Percentiles rank a stretch among this genome's conserved stretches.
Conservation (phyloP, 2,329 filamentous ascomycete genomes). For the Fusarium sp. region DNA sequence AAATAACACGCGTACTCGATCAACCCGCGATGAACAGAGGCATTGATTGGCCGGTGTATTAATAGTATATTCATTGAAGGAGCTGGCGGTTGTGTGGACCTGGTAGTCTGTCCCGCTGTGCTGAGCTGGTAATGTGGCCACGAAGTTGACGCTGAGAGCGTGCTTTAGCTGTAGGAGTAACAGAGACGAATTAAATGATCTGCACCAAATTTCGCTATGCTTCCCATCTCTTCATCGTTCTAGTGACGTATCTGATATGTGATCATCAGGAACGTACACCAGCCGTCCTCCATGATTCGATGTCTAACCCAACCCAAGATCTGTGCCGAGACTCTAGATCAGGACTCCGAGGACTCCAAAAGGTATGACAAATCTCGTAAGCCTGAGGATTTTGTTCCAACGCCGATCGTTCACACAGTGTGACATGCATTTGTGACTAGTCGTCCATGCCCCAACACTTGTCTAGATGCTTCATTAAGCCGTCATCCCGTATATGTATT, state of each 20-base stretch:
- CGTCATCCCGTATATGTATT: not conserved
- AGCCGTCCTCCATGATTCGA: not conserved
- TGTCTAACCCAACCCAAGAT: not conserved
- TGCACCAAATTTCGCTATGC: not conserved
- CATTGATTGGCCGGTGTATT: conserved; percentile 18
- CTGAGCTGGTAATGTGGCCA: conserved; percentile 15
- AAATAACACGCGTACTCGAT: conserved; percentile 19
- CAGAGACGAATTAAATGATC: conserved; percentile 19
- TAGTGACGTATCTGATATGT: not conserved
- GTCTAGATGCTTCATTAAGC: conserved; percentile 19
- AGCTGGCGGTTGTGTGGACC: not conserved
- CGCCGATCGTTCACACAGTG: not conserved
- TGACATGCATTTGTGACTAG: not conserved
- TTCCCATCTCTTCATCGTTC: not conserved
- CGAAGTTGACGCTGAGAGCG: conserved; percentile 26
- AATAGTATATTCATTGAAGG: conserved; percentile 9
- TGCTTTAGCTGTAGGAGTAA: conserved; percentile 29
- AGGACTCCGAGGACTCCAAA: not conserved
- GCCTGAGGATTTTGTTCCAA: not conserved
- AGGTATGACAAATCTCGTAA: conserved; percentile 10
- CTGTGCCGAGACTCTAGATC: not conserved
- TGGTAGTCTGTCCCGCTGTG: not conserved
- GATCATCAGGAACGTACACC: conserved; percentile 27
- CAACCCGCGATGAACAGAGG: conserved; percentile 6
- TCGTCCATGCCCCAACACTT: conserved; percentile 10